These are phyloP conservation scores for Nitzschia sp. DNA, from an alignment of 108 stramenopile species.

Conservation along the genomic window DNA sequence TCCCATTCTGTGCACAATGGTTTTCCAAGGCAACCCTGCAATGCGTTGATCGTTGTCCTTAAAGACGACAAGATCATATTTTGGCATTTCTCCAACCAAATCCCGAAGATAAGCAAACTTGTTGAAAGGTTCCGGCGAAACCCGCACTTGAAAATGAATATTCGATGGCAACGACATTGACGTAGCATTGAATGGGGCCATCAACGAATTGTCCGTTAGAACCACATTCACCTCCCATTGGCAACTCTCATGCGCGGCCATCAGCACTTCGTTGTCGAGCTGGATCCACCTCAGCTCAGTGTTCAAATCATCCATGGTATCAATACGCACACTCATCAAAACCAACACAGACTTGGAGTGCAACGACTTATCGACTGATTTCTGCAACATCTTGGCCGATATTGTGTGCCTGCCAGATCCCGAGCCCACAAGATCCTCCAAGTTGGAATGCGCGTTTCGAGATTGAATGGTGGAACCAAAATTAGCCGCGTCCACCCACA, in stretches of 20 bases:
- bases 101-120: conserved; percentile 4
- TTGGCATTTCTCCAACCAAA: not conserved
- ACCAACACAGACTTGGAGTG: conserved; percentile 5
- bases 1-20: conserved; percentile 3
- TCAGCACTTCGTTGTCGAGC: not conserved
- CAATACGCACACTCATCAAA: conserved; percentile 9
- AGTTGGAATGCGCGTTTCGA: conserved; percentile 1
- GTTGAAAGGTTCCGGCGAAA: conserved; percentile 6
- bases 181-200: not conserved
- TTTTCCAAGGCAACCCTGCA: conserved; percentile 11
- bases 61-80: conserved; percentile 9
- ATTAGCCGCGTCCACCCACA: conserved; percentile 5
- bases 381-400: not conserved
- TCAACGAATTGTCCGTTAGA: not conserved
- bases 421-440: not conserved
- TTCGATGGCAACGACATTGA: not conserved
- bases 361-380: not conserved
- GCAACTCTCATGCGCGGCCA: not conserved
- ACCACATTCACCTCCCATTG: conserved; percentile 3
- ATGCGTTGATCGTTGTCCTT: conserved; percentile 20
- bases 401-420: not conserved
- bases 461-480: conserved; percentile 15
- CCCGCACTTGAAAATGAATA: not conserved
- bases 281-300: not conserved
- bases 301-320: not conserved